Evolutionary conservation across 371 early-diverging fungal genomes (phyloP), one percentile per base, ranked within the genome.

Genomic region (Saksenaea vasiformis): DNA sequence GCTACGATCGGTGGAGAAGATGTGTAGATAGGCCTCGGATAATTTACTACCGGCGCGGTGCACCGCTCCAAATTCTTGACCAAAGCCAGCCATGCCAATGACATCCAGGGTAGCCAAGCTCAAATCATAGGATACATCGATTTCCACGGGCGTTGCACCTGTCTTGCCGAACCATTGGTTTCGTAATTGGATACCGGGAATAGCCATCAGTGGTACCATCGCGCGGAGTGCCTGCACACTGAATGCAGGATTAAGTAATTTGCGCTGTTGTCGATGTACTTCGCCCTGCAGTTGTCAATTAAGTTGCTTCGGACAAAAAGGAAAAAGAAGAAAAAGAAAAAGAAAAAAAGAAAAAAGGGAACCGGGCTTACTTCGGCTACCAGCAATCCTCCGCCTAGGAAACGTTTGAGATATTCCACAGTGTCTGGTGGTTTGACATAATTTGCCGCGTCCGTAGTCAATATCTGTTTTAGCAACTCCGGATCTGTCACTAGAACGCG

Each of bases 221-320:
- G 67, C 61, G 10, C 79, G 79, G 51, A 88, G 70, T 10, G 85
- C 70, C 41, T 77, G 71, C 24, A 83, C 69, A 1, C 78, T 69
- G 60, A 90, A 90, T 8, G 86, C 85, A 8, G 91, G 91, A 64
- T 89, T 89, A 38, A 89, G 64, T 78, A 89, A 74, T 54, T 85
- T 87, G 44, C 91, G 85, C 65, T 90, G 91, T 22, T 77, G 81
- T 56, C 78, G 77, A 69, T 90, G 91, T 0, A 56, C 72, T 38
- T 72, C 78, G 0, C 89, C 90, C 70, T 72, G 38, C n/a, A 37
- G 24, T 41, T 10, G 38, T 38, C 15, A 3, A 13, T 38, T 38
- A 15, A 38, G 38, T 15, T 38, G n/a, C n/a, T n/a, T n/a, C n/a
- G n/a, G n/a, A n/a, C n/a, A n/a, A 8, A 22, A 17, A 14, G 44